Evolutionary conservation across 768 basidiomycete genomes (phyloP), one percentile per base, ranked within the genome.

Genomic region (Russula dissimulans): DNA sequence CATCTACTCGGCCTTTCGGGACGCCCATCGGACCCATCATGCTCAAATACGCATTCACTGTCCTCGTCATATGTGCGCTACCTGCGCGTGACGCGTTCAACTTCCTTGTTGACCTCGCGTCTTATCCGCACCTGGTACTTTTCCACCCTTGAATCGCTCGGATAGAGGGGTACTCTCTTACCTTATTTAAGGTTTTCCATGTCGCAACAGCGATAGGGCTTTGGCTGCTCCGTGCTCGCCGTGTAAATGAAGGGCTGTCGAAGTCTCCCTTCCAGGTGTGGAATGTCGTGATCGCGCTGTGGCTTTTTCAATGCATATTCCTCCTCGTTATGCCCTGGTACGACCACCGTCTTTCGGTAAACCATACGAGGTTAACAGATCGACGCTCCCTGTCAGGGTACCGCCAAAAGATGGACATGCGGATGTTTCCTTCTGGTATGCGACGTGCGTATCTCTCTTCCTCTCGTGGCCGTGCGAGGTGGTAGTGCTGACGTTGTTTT

Each of bases 1-100:
- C 77, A 3, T 77, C 77, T 3, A 79, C 75, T 9, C 70, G 72
- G 50, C 79, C 80, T 4, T 79, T 81, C 54, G 77, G 76, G 34
- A 79, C 80, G 1, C 80, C 81, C 2, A 64, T 75, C 5, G 77
- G 71, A 1, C 77, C 79, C 6, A 72, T 77, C 2, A 56, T 69
- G 29, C 69, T 79, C 47, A 59, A 77, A 58, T 77, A 71, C 56
- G 56, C 66, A 26, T 58, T 80, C 8, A 76, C 77, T 1, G 65
- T 73, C 34, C 42, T 78, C 38, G 74, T 79, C 42, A 77, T 81
- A 45, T 64, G 79, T 36, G 73, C 64, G 42, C 69, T 71, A 1
- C 75, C 75, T 0, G 68, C 70, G 5, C 70, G 68, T 12, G 72
- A 71, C 49, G 75, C 74, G 8, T 75, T 73, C 67, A 70, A 67